Evolutionary conservation across 148 eudicot species (phyloP).

Genomic region (Vaccinium macrocarpon): DNA sequence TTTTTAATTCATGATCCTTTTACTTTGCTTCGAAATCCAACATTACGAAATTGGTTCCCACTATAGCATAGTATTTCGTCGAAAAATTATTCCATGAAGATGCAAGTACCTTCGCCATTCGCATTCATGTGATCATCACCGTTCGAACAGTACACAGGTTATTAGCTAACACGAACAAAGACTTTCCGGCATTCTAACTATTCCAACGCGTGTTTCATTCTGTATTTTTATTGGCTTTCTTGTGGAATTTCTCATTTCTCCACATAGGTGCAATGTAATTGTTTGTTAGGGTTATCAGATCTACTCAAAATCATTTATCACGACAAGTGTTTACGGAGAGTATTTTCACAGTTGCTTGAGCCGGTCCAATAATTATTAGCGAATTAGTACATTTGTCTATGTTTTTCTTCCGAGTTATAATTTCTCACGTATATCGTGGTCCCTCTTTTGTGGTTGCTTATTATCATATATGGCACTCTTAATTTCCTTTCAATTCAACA

Average conservation of each 20-base stretch:
- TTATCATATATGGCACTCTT: not conserved
- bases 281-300: not conserved
- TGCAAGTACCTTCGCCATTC: not conserved
- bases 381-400: not conserved
- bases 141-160: too few relatives aligned
- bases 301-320: not conserved
- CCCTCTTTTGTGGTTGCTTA: not conserved
- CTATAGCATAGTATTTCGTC: not conserved
- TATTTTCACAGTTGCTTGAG: not conserved
- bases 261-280: too few relatives aligned
- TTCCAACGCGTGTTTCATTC: too few relatives aligned
- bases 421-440: not conserved
- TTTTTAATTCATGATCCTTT: not conserved
- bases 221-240: too few relatives aligned
- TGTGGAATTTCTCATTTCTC: too few relatives aligned
- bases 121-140: too few relatives aligned
- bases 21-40: not conserved
- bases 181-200: too few relatives aligned
- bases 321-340: not conserved
- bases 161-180: too few relatives aligned
- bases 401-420: too few relatives aligned
- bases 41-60: not conserved
- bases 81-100: not conserved
- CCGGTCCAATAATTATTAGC: too few relatives aligned
- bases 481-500: not conserved